A percentile compares a stretch with the other conserved stretches of the same genome.
phyloP scores from a whole-genome alignment of 1,284 basidiomycete species.

The Pholiota adiposa region DNA sequence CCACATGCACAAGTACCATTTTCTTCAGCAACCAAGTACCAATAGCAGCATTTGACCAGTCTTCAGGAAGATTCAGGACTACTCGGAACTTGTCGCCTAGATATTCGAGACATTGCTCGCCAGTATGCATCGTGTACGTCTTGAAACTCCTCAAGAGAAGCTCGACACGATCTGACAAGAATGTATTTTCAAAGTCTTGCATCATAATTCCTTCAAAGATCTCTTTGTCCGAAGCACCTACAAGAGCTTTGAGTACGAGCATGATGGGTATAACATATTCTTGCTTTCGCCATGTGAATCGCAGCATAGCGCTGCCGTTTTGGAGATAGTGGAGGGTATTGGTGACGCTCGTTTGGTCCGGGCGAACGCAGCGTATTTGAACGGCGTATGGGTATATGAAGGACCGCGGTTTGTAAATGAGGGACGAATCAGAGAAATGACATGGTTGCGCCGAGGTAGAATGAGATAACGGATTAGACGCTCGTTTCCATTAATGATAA shows the following conservation, averaged over 20 bases:
- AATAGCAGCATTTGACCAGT: slow-evolving; percentile 87
- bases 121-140: slow-evolving; percentile 86
- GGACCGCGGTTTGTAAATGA: slow-evolving; percentile 93
- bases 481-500: slow-evolving; percentile 99
- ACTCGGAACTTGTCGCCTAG: slow-evolving; percentile 98
- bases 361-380: slow-evolving; percentile 93
- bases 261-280: slow-evolving; percentile 99
- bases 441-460: slow-evolving; percentile 88
- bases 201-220: slow-evolving; percentile 98
- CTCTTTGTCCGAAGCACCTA: slow-evolving; percentile 95
- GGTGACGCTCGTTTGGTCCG: slow-evolving; percentile 90
- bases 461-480: slow-evolving; percentile 98
- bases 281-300: slow-evolving; percentile 98
- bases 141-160: slow-evolving; percentile 98
- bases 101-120: slow-evolving; percentile 94
- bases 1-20: slow-evolving; percentile 90
- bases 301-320: slow-evolving; percentile 93
- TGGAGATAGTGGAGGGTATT: slow-evolving; percentile 98
- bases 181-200: slow-evolving; percentile 97
- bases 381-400: slow-evolving; percentile 94
- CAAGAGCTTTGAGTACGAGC: slow-evolving; percentile 94
- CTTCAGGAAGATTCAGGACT: slow-evolving; percentile 90
- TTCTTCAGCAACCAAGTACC: slow-evolving; percentile 88
- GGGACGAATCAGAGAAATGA: slow-evolving; percentile 84
- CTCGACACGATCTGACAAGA: slow-evolving; percentile 97